Conservation (phyloP, 768 basidiomycete genomes). For the Phlebiopsis gigantea region DNA sequence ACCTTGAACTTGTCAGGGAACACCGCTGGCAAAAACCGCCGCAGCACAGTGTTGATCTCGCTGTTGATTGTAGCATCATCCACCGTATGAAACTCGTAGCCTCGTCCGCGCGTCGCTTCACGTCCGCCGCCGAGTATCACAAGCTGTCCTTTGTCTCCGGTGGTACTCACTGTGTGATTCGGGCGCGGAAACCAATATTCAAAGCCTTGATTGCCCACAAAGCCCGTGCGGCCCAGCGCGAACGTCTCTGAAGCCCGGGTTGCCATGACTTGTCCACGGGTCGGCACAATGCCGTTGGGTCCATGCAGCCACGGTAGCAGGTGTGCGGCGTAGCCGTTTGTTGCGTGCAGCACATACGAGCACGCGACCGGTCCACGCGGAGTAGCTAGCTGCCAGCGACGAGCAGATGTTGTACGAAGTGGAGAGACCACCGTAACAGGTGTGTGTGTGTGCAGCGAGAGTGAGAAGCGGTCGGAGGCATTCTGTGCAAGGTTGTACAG, state of each 20-base stretch:
- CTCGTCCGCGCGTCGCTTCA: conserved; percentile 31
- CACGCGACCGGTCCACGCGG: conserved; percentile 59
- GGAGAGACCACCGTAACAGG: conserved; percentile 47
- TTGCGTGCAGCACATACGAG: conserved; percentile 76
- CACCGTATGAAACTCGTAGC: conserved; percentile 43
- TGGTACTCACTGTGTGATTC: background rate
- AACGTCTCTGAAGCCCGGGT: conserved; percentile 34
- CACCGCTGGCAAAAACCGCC: conserved; percentile 52
- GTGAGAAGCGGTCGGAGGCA: conserved; percentile 28
- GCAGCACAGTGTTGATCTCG: conserved; percentile 41
- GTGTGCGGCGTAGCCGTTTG: conserved; percentile 77
- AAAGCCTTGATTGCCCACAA: conserved; percentile 41
- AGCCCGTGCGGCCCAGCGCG: conserved; percentile 31
- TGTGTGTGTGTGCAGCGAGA: conserved; percentile 68
- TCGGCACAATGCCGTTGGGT: conserved; percentile 54
- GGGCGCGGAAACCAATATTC: conserved; percentile 84
- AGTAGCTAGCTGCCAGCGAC: conserved; percentile 54
- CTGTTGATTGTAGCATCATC: conserved; percentile 56
- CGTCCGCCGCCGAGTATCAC: conserved; percentile 73
- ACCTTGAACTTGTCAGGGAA: conserved; percentile 51
- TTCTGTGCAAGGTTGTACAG: conserved; percentile 43
- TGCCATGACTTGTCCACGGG: conserved; percentile 63
- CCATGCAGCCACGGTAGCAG: conserved; percentile 68
- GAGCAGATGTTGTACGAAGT: conserved; percentile 11
- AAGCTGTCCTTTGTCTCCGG: conserved; percentile 26